Evolutionary conservation across 164 flowering plant genomes (phyloP), one percentile per base, ranked within the genome.

Genomic region (Umbilicus rupestris): DNA sequence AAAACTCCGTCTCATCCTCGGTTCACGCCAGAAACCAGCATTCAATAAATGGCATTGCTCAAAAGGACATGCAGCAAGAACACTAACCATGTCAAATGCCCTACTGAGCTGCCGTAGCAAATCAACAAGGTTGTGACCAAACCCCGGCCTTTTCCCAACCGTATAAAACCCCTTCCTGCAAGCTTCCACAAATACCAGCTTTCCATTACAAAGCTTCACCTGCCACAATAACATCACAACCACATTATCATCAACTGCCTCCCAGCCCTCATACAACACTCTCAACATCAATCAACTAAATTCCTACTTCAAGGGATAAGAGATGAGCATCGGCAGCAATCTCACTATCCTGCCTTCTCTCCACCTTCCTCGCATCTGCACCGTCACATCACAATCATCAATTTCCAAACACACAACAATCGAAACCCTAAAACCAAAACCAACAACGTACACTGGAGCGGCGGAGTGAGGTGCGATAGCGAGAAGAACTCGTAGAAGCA

Each of bases 201-300:
- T 94, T n/a, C 99, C 97, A 78, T 85, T 91, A 79, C 94, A 88
- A 68, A 89, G 82, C 82, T 94, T 94, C 76, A 89, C 94, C 97
- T 94, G 78, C 62, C 15, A 73, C n/a, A 73, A 68, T 55, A 16
- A 46, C 63, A 64, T 14, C 49, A 16, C 22, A 59, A 29, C 39
- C 16, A 12, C 10, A 16, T 26, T 62, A 58, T 35, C 49, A 57
- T 49, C 33, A 55, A 16, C 60, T 16, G 29, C 60, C 29, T 14
- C 55, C 60, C 0, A 55, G 4, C 28, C 60, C 29, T 11, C 60
- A 19, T 47, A 22, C 12, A 10, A 52, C 58, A 22, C 0, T 12
- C 60, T 7, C 9, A 28, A 28, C 33, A 28, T 26, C 33, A 39
- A 22, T 22, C 24, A 63, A n/a, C 65, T 29, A 37, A 44, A n/a